These are phyloP conservation scores for Pythium chondricola DNA, from an alignment of 352 stramenopile genomes.

Conservation along the genomic window DNA sequence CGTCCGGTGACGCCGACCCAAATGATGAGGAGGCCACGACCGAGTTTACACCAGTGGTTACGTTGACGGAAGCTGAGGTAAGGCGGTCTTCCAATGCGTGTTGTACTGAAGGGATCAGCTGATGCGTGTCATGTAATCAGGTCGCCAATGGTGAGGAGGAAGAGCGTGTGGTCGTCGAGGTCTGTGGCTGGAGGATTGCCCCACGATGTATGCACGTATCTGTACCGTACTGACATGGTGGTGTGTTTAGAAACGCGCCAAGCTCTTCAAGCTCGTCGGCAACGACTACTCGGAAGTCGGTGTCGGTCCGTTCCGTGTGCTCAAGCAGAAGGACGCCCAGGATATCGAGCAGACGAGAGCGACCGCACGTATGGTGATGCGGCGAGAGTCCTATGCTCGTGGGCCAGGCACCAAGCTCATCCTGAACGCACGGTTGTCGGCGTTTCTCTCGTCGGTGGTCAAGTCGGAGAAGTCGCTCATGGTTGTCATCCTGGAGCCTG, in stretches of 20 bases:
- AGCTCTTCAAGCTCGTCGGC: slow-evolving; percentile 74
- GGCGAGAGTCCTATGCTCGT: slow-evolving; percentile 64
- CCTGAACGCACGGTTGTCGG: slow-evolving; percentile 58
- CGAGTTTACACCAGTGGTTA: slow-evolving; percentile 36
- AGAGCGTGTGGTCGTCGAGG: slow-evolving; percentile 64
- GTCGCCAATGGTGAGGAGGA: slow-evolving; percentile 70
- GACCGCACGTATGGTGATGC: slow-evolving; percentile 67
- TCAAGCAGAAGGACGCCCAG: slow-evolving; percentile 39
- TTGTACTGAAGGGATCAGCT: too few species aligned
- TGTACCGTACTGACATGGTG: too few species aligned
- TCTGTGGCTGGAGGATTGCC: too few species aligned
- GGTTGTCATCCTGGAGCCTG: slow-evolving; percentile 49
- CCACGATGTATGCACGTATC: too few species aligned
- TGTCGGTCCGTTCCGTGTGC: slow-evolving; percentile 59
- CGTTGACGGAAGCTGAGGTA: slow-evolving; percentile 69
- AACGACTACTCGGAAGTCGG: slow-evolving; percentile 74
- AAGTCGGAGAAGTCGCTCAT: slow-evolving; percentile 79
- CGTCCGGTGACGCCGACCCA: slow-evolving; percentile 44
- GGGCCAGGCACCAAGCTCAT: slow-evolving; percentile 74
- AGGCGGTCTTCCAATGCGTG: too few species aligned
- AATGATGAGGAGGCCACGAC: slow-evolving; percentile 23
- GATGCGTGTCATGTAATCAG: too few species aligned
- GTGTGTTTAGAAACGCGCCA: slow-evolving; percentile 68
- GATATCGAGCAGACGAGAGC: slow-evolving; percentile 30
- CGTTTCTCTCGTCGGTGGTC: slow-evolving; percentile 54